Conservation (phyloP, 805 yeast species). For the Wickerhamomyces queroliae region DNA sequence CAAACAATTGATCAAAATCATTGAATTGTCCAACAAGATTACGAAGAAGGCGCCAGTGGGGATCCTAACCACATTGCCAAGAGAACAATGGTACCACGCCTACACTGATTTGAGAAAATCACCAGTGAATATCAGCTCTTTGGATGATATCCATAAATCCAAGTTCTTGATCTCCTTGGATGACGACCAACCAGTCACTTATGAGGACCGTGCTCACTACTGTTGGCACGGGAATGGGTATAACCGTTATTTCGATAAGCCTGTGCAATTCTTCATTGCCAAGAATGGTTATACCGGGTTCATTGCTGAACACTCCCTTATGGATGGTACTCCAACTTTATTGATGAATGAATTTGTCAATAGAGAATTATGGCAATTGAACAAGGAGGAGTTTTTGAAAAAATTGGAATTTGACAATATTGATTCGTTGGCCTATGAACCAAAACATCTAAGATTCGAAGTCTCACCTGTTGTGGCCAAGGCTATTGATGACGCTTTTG, state of each 20-base stretch:
- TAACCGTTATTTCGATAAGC: conserved; percentile 90
- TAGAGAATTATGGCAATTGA: conserved; percentile 45
- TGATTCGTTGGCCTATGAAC: conserved; percentile 1
- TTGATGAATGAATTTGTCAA: conserved; percentile 76
- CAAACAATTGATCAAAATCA: conserved; percentile 54
- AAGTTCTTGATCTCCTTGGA: conserved; percentile 83
- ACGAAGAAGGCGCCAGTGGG: conserved; percentile 46
- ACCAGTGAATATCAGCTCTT: conserved; percentile 54
- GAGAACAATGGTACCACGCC: conserved; percentile 72
- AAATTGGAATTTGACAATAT: conserved; percentile 9
- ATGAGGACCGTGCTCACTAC: conserved; percentile 77
- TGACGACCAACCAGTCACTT: conserved; percentile 61
- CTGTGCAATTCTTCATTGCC: conserved; percentile 75
- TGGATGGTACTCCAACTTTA: conserved; percentile 97
- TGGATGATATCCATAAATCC: conserved; percentile 67
- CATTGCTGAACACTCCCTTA: conserved; percentile 92
- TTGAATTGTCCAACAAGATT: conserved; percentile 24
- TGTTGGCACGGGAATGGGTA: conserved; percentile 95
- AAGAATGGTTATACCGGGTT: conserved; percentile 88
- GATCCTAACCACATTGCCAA: conserved; percentile 72
- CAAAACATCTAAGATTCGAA: conserved; percentile 46
- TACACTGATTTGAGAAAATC: conserved; percentile 52
- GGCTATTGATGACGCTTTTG: conserved; percentile 51
- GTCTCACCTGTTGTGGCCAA: conserved; percentile 44
- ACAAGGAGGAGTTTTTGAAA: conserved; percentile 25